A percentile compares a stretch with the other conserved stretches of the same genome.
Conservation (phyloP, 1,284 basidiomycete species). For the Pseudozyma pruni region DNA sequence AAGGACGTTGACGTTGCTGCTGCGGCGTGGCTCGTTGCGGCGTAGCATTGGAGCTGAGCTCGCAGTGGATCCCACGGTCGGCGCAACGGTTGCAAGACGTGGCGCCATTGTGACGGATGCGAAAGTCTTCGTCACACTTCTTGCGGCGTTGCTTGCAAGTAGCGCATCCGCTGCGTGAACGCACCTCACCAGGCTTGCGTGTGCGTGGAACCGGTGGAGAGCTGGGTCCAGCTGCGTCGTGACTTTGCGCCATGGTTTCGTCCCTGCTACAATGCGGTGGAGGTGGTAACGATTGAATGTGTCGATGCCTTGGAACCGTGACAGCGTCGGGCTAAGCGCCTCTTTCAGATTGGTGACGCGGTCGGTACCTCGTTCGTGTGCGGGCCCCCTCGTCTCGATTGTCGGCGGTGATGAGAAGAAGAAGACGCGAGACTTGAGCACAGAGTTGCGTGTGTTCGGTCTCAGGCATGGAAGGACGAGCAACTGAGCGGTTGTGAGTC, state of each 20-base stretch:
- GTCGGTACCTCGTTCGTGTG: no score
- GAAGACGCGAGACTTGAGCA: not conserved
- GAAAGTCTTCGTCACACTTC: conserved; percentile 54
- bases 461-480: no score
- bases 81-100: conserved; percentile 47
- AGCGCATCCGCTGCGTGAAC: conserved; percentile 49
- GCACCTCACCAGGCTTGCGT: conserved; percentile 45
- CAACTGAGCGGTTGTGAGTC: no score
- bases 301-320: not conserved
- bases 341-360: no score
- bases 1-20: conserved; percentile 12
- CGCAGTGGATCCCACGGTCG: conserved; percentile 44
- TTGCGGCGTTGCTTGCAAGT: conserved; percentile 55
- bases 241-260: conserved; percentile 9
- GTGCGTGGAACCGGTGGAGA: conserved; percentile 32
- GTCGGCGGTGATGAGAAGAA: no score
- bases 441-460: no score
- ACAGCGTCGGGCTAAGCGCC: no score
- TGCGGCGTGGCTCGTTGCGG: conserved; percentile 13
- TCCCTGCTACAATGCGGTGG: not conserved
- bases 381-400: no score
- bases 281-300: not conserved
- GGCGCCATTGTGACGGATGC: conserved; percentile 38
- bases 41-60: conserved; percentile 19
- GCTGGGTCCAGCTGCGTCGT: conserved; percentile 14